Conservation (phyloP, 768 basidiomycete genomes). For the Lactifluus pinguis region DNA sequence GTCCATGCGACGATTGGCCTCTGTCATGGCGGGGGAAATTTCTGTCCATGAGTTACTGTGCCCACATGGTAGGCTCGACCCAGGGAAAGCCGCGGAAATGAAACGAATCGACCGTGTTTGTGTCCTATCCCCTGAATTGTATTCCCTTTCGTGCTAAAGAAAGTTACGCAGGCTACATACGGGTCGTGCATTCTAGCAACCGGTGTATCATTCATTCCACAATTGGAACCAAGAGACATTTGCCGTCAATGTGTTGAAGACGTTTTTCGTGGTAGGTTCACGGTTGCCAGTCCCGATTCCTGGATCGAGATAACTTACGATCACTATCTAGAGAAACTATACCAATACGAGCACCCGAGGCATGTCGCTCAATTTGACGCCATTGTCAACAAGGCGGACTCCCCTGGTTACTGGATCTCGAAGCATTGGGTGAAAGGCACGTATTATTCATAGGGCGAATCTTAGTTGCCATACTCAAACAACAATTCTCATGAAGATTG, state of each 20-base stretch:
- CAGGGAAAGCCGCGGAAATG: constrained; percentile 49
- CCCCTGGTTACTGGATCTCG: constrained; percentile 60
- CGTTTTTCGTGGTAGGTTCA: constrained; percentile 46
- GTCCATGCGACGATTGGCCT: background rate
- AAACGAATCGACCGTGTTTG: constrained; percentile 56
- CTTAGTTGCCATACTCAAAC: background rate
- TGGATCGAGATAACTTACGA: background rate
- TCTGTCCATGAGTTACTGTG: constrained; percentile 48
- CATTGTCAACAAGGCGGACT: constrained; percentile 35
- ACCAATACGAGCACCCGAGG: constrained; percentile 58
- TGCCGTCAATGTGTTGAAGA: constrained; percentile 52
- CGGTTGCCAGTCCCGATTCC: background rate
- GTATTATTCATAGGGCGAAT: background rate
- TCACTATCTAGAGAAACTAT: constrained; percentile 47
- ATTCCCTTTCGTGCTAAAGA: background rate
- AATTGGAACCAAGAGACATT: constrained; percentile 40
- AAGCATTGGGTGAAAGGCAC: constrained; percentile 71
- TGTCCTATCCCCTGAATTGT: background rate
- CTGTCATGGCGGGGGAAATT: constrained; percentile 32
- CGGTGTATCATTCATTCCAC: constrained; percentile 36
- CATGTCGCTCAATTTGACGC: constrained; percentile 52
- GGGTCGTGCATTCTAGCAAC: constrained; percentile 32
- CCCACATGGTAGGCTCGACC: constrained; percentile 52
- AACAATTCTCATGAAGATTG: constrained; percentile 46
- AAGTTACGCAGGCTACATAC: constrained; percentile 33